Evolutionary conservation across 495 filamentous ascomycete genomes (phyloP).

Genomic region (Amniculicola lignicola): DNA sequence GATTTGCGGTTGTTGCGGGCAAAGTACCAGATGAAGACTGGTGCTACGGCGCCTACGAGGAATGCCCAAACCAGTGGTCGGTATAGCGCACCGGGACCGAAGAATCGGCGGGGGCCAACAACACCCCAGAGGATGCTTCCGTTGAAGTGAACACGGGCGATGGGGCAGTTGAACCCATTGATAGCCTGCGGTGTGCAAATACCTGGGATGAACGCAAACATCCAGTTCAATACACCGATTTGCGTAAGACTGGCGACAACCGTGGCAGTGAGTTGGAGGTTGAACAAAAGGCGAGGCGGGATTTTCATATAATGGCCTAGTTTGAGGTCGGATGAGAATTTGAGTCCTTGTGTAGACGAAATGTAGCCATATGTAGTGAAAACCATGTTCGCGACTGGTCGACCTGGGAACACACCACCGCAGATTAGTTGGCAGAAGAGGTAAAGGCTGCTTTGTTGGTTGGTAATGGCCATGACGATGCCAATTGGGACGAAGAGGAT

Average conservation of each 20-base stretch:
- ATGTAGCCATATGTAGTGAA: slow-evolving; percentile 82
- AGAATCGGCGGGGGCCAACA: slow-evolving; percentile 73
- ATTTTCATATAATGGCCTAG: slow-evolving; percentile 94
- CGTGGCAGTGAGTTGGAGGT: slow-evolving; percentile 77
- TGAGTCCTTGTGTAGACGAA: slow-evolving; percentile 76
- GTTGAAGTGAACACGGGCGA: slow-evolving; percentile 86
- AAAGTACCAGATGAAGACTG: slow-evolving; percentile 64
- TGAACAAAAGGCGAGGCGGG: slow-evolving; percentile 74
- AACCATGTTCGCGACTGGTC: slow-evolving; percentile 83
- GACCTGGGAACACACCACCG: slow-evolving; percentile 72
- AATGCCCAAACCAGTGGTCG: slow-evolving; percentile 73
- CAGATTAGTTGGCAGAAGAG: slow-evolving; percentile 80
- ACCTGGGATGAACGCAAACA: slow-evolving; percentile 71
- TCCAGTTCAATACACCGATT: slow-evolving; percentile 83
- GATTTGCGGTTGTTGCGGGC: slow-evolving; percentile 45
- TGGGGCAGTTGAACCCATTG: slow-evolving; percentile 84
- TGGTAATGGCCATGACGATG: slow-evolving; percentile 82
- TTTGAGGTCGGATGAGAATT: slow-evolving; percentile 83
- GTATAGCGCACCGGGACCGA: slow-evolving; percentile 69
- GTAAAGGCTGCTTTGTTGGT: slow-evolving; percentile 77
- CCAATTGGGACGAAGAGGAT: slow-evolving; percentile 76
- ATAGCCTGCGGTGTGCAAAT: slow-evolving; percentile 75
- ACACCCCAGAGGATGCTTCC: slow-evolving; percentile 87
- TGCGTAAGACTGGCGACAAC: slow-evolving; percentile 75
- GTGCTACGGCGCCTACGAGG: slow-evolving; percentile 65